A percentile compares a stretch with the other conserved stretches of the same genome.
These are phyloP conservation scores for Pulveroboletus sp. DNA, from an alignment of 768 basidiomycete species.

Conservation along the genomic window DNA sequence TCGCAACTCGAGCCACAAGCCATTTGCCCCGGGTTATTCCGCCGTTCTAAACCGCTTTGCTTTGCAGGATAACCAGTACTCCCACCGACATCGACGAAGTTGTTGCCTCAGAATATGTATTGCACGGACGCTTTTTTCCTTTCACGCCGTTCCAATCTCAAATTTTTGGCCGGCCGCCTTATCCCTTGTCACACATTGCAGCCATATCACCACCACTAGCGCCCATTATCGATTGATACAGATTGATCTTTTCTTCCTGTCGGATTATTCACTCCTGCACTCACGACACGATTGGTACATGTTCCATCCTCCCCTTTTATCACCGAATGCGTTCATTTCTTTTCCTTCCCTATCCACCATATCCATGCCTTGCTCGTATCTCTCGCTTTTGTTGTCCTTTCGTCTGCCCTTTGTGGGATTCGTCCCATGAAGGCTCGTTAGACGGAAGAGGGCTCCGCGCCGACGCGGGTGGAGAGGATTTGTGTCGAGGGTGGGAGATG, in stretches of 20 bases:
- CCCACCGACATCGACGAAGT: constrained; percentile 28
- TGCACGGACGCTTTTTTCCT: constrained; percentile 76
- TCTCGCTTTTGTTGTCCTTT: constrained; percentile 59
- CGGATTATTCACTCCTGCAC: constrained; percentile 25
- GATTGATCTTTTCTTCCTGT: constrained; percentile 22
- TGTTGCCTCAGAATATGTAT: constrained; percentile 41
- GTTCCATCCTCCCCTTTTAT: constrained; percentile 23
- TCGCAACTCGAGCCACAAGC: constrained; percentile 19
- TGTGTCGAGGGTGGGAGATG: constrained; percentile 3
- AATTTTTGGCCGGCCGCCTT: constrained; percentile 28
- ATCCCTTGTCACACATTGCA: constrained; percentile 27
- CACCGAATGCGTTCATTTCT: constrained; percentile 18
- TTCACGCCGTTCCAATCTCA: constrained; percentile 41
- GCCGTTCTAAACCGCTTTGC: constrained; percentile 18
- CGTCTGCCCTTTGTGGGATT: constrained; percentile 52
- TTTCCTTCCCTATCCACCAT: constrained; percentile 12
- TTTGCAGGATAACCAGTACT: constrained; percentile 18
- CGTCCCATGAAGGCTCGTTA: constrained; percentile 50
- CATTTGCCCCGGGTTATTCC: constrained; percentile 11
- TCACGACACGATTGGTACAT: constrained; percentile 22
- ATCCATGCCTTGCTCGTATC: constrained; percentile 26
- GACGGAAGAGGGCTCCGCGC: constrained; percentile 67
- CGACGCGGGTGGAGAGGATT: constrained; percentile 16
- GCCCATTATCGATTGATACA: constrained; percentile 32
- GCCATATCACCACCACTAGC: constrained; percentile 25